A percentile compares a stretch with the other conserved stretches of the same genome.
phyloP scores from a whole-genome alignment of 1,284 basidiomycete species.

The Cerioporus squamosus region DNA sequence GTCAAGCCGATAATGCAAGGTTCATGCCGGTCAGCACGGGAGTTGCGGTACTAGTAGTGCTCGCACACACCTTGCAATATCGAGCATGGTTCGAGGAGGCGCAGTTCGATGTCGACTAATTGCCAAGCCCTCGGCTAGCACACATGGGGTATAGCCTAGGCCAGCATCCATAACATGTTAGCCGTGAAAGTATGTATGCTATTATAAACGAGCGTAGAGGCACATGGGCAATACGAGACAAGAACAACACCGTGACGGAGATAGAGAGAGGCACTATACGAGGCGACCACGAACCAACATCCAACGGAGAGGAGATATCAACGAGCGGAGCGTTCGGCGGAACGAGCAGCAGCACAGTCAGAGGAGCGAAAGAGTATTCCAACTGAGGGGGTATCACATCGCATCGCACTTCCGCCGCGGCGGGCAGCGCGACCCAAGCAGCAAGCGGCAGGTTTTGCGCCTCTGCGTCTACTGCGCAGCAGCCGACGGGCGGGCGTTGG shows the following conservation, averaged over 20 bases:
- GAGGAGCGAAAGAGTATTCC: constrained; percentile 9
- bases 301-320: constrained; percentile 20
- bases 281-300: constrained; percentile 20
- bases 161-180: not conserved
- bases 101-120: too few relatives aligned
- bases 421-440: not conserved
- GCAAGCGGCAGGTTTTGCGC: not conserved
- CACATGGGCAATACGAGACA: constrained; percentile 27
- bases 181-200: constrained; percentile 21
- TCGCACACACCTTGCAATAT: too few relatives aligned
- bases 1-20: too few relatives aligned
- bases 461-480: constrained; percentile 19
- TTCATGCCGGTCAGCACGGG: too few relatives aligned
- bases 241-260: constrained; percentile 9
- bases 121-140: too few relatives aligned
- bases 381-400: constrained; percentile 29
- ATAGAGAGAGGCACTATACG: constrained; percentile 16
- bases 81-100: too few relatives aligned
- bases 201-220: constrained; percentile 32
- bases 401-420: constrained; percentile 4
- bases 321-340: constrained; percentile 25
- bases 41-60: too few relatives aligned
- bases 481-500: constrained; percentile 34
- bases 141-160: too few relatives aligned
- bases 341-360: constrained; percentile 7